These are phyloP conservation scores for Lactarius indigo DNA, from an alignment of 768 basidiomycete species.

Conservation along the genomic window DNA sequence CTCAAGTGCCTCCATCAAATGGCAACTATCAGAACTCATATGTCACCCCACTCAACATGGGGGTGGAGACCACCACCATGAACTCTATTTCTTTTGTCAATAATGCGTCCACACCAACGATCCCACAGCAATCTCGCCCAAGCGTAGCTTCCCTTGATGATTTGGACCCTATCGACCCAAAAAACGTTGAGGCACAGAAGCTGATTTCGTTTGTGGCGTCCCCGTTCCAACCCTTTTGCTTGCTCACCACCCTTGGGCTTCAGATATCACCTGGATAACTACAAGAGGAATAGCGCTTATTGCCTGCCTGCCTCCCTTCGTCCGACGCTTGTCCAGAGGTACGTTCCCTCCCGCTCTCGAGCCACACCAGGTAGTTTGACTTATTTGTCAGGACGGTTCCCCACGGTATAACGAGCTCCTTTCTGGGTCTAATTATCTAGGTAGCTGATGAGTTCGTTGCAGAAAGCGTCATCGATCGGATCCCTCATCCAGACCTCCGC, in stretches of 20 bases:
- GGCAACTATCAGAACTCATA: constrained; percentile 41
- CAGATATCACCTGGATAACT: constrained; percentile 91
- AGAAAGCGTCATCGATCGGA: constrained; percentile 91
- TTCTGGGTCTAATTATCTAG: not conserved
- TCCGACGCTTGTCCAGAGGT: constrained; percentile 87
- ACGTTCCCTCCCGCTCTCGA: constrained; percentile 22
- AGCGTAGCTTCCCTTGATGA: constrained; percentile 29
- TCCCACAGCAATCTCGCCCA: constrained; percentile 36
- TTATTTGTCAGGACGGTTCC: constrained; percentile 56
- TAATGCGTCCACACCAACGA: constrained; percentile 27
- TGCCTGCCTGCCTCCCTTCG: constrained; percentile 84
- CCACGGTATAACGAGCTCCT: constrained; percentile 53
- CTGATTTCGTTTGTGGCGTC: constrained; percentile 59
- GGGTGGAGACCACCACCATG: constrained; percentile 48
- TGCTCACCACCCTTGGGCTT: constrained; percentile 5
- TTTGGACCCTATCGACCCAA: constrained; percentile 66
- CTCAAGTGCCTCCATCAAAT: constrained; percentile 20
- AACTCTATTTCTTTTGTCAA: constrained; percentile 45
- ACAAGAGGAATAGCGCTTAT: constrained; percentile 79
- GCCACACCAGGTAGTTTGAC: constrained; percentile 3
- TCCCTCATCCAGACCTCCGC: constrained; percentile 84
- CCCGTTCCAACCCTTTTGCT: not conserved
- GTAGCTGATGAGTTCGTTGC: constrained; percentile 14
- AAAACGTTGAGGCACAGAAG: constrained; percentile 75
- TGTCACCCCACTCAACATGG: constrained; percentile 55